A percentile compares a stretch with the other conserved stretches of the same genome.
Evolutionary conservation across 306 rosid genomes (phyloP).

Genomic region (Pyrus betulifolia): DNA sequence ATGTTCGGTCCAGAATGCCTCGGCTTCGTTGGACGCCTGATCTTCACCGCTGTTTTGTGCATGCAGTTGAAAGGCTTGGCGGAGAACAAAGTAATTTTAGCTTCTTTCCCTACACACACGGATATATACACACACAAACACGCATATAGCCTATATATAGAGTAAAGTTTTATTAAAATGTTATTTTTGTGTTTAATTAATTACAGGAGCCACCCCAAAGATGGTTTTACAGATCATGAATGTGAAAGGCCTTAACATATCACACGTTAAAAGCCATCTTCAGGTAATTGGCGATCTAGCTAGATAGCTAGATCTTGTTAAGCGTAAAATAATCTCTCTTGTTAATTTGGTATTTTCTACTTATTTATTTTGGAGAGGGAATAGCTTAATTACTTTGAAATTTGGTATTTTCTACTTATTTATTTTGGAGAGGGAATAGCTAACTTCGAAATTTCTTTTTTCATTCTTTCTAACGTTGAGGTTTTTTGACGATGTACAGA

Average conservation of each 20-base stretch:
- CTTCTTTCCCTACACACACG: background rate
- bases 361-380: background rate
- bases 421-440: background rate
- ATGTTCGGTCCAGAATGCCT: conserved; percentile 61
- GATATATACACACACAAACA: background rate
- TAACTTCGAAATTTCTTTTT: background rate
- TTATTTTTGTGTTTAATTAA: background rate
- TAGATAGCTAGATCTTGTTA: background rate
- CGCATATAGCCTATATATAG: background rate
- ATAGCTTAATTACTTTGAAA: background rate
- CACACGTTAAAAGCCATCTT: conserved; percentile 94
- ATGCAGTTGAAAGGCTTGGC: conserved; percentile 81
- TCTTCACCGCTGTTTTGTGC: conserved; percentile 77
- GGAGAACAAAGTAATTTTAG: conserved; percentile 60
- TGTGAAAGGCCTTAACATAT: conserved; percentile 61
- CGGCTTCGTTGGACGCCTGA: conserved; percentile 83
- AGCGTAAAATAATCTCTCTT: background rate
- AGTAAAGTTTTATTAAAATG: background rate
- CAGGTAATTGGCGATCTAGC: conserved; percentile 41
- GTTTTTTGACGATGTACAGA: conserved; percentile 42
- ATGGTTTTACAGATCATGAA: conserved; percentile 64
- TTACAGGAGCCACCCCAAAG: conserved; percentile 85
- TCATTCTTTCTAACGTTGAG: conserved; percentile 19
- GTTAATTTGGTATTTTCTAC: background rate
- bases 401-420: background rate